Conservation (phyloP, 108 stramenopile genomes). For the Aurantiochytrium sp. region DNA sequence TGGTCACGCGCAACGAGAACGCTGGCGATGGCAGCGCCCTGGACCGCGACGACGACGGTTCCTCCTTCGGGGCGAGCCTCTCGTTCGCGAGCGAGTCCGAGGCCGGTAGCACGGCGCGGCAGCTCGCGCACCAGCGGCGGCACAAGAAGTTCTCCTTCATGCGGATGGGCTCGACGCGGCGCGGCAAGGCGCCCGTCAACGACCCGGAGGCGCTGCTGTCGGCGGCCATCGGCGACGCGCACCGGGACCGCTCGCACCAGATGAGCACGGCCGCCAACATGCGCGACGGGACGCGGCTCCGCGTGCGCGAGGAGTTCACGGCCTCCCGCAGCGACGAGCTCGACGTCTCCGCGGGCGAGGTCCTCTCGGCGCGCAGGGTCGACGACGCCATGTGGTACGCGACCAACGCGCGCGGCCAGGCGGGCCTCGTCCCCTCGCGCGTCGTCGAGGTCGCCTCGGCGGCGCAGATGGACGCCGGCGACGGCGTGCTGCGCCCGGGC, state of each 20-base stretch:
- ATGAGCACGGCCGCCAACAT: neutral
- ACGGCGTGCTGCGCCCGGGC: neutral
- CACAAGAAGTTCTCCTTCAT: neutral
- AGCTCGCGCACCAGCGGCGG: neutral
- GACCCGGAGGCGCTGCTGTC: neutral
- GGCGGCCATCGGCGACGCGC: neutral
- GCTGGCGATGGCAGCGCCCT: neutral
- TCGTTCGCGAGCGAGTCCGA: neutral
- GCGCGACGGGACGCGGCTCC: neutral
- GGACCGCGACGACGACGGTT: neutral
- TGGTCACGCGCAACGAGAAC: neutral
- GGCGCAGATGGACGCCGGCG: too few relatives aligned
- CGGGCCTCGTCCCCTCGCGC: neutral
- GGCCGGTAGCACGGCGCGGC: neutral
- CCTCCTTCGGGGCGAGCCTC: neutral
- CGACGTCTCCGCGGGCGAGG: neutral
- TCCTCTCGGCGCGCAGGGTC: neutral
- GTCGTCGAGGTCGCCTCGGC: neutral
- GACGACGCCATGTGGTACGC: slow-evolving; percentile 7
- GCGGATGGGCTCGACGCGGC: neutral
- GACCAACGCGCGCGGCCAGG: neutral
- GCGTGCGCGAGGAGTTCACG: neutral
- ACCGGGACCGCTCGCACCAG: neutral
- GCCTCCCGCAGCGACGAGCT: slow-evolving; percentile 23
- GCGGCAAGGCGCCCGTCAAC: neutral